Conservation (phyloP, 2,329 filamentous ascomycete species). For the Plectosphaerella cucumerina region DNA sequence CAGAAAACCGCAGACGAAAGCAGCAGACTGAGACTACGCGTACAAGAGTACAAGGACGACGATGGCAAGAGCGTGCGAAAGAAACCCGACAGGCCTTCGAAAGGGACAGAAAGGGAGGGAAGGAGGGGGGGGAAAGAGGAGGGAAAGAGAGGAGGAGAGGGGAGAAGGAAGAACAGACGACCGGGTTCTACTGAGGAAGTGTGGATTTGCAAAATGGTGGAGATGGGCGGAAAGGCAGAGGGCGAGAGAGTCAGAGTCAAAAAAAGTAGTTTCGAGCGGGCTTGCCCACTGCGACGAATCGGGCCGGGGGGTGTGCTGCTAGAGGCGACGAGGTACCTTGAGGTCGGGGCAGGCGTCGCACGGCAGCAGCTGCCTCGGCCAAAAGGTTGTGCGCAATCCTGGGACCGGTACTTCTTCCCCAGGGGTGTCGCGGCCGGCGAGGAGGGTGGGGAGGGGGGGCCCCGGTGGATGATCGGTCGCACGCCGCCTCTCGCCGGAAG, state of each 20-base stretch:
- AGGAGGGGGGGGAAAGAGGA: constrained; percentile 5
- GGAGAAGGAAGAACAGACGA: constrained; percentile 16
- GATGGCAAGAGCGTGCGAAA: constrained; percentile 1
- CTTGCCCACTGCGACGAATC: background rate
- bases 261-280: constrained; percentile 1
- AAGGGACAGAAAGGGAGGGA: constrained; percentile 2
- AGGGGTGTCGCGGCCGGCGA: background rate
- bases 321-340: background rate
- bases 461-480: background rate
- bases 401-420: background rate
- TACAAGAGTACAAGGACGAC: background rate
- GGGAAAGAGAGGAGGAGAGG: constrained; percentile 25
- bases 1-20: background rate
- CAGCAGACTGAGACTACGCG: background rate
- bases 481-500: background rate
- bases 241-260: constrained; percentile 3
- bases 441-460: background rate
- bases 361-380: background rate
- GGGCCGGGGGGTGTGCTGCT: background rate
- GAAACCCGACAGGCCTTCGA: constrained; percentile 4
- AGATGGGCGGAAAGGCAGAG: constrained; percentile 5
- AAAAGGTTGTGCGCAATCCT: background rate
- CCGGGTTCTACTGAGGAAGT: constrained; percentile 5
- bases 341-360: background rate
- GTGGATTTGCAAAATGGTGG: constrained; percentile 6